Base-by-base conservation (phyloP, 176 grass and related monocot species). In the Hordeum marinum region DNA sequence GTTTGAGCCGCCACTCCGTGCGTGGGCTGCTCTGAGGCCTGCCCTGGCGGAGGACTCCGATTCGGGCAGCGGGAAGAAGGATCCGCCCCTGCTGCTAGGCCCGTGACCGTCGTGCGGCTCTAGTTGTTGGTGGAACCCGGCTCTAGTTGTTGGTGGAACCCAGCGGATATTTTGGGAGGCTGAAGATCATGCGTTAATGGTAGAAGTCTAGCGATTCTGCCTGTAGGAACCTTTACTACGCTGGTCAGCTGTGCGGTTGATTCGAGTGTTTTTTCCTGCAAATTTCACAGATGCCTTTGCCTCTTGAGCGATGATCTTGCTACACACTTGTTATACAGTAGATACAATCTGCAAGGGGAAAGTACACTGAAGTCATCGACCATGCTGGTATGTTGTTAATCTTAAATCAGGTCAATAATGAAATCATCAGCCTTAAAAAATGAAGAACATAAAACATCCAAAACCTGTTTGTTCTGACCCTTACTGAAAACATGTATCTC, bases 391-490 rank as follows among this genome's bases (percentile, higher is more conserved):
- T 72, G 11, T 24, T 79, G 50, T 31, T 40, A 43, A 8, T 71
- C 10, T 69, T 76, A 54, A 18, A 77, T 21, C 71, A 41, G 5
- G 1, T 26, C 14, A 72, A 58, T 14, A 78, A 26, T 27, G 11
- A 69, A 39, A 17, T 48, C 32, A 77, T 12, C 29, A 62, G 23
- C 25, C 32, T 34, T 34, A 1, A 18, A 36, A 82, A 74, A 72
- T 36, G 85, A 23, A 15, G 57, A 67, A 40, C 82, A 90, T 57
- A 97, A 84, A 41, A 90, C 92, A 87, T 86, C 90, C 92, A 90
- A 97, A 85, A 94, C 94, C 63, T 94, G 90, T 36, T 82, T 90
- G 76, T 86, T 97, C 72, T 94, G 92, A 55, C 73, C 69, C 85
- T 92, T 97, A 66, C 85, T 83, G 68, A 97, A 94, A 31, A 97